Conservation (phyloP, 345 rosid species). For the Litchi chinensis region DNA sequence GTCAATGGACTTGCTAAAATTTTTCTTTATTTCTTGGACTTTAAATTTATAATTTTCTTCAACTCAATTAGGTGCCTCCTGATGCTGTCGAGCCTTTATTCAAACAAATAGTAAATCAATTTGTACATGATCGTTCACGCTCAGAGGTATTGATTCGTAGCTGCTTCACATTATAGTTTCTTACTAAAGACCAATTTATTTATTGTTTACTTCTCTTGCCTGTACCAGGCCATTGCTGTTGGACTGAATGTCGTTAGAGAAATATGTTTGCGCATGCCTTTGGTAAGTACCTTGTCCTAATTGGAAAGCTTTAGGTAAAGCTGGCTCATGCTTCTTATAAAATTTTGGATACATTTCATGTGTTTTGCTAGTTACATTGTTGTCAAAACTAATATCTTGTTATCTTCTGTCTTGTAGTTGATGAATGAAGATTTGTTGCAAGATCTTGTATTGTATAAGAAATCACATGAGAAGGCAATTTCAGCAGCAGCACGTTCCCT, state of each 20-base stretch:
- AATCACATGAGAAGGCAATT: constrained; percentile 85
- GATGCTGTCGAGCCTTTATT: constrained; percentile 98
- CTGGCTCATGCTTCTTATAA: not conserved
- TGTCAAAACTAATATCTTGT: not conserved
- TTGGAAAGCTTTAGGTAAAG: not conserved
- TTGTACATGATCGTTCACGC: constrained; percentile 90
- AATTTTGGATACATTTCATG: not conserved
- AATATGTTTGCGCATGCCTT: constrained; percentile 88
- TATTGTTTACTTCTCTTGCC: constrained; percentile 11
- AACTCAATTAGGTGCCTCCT: constrained; percentile 74
- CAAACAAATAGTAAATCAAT: constrained; percentile 89
- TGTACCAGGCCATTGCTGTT: constrained; percentile 79
- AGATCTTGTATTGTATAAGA: constrained; percentile 89
- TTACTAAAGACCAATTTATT: constrained; percentile 1
- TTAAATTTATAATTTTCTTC: not conserved
- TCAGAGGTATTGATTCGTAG: constrained; percentile 62
- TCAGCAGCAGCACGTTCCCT: constrained; percentile 91
- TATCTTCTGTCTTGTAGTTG: constrained; percentile 51
- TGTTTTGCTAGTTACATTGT: not conserved
- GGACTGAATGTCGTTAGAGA: constrained; percentile 90
- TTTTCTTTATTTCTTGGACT: not conserved
- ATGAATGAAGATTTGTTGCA: constrained; percentile 95
- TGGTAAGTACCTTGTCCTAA: constrained; percentile 49
- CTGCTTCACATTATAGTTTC: not conserved
- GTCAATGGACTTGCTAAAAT: not conserved